These are phyloP conservation scores for Tolypocladium endophyticum DNA, from an alignment of 2,329 filamentous ascomycete species.

Conservation along the genomic window DNA sequence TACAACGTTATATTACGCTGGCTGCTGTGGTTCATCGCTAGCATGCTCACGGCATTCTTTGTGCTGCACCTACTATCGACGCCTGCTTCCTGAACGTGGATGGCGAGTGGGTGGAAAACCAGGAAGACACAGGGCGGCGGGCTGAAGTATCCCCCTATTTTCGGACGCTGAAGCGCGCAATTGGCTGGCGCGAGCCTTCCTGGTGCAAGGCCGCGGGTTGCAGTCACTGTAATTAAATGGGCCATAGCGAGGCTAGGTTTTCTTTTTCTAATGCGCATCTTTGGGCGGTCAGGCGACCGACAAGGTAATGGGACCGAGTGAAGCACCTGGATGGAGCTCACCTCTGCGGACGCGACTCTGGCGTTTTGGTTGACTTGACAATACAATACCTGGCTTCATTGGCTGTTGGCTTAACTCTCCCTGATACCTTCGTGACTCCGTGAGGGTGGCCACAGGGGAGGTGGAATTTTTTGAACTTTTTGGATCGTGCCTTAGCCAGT, in stretches of 20 bases:
- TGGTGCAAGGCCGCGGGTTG: not conserved
- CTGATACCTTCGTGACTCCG: not conserved
- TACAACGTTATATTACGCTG: slow-evolving; percentile 20
- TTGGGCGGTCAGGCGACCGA: not conserved
- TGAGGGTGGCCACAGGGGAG: no score
- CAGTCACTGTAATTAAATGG: no score
- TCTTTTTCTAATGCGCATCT: not conserved
- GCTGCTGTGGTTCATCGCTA: slow-evolving; percentile 7
- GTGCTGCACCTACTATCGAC: not conserved
- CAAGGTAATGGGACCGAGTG: no score
- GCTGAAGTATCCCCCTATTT: not conserved
- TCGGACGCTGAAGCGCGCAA: not conserved
- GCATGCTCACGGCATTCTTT: slow-evolving; percentile 6
- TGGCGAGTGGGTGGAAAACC: not conserved
- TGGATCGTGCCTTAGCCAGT: no score
- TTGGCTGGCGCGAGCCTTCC: not conserved
- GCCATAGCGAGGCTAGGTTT: not conserved
- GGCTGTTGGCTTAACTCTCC: no score
- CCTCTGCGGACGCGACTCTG: not conserved
- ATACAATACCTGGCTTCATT: not conserved
- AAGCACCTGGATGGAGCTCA: not conserved
- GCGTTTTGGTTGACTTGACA: not conserved
- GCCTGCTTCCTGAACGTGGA: no score
- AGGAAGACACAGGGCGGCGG: no score
- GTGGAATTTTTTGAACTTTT: no score